Conservation (phyloP, 2,329 filamentous ascomycete genomes). For the Coniochaeta prunicola region DNA sequence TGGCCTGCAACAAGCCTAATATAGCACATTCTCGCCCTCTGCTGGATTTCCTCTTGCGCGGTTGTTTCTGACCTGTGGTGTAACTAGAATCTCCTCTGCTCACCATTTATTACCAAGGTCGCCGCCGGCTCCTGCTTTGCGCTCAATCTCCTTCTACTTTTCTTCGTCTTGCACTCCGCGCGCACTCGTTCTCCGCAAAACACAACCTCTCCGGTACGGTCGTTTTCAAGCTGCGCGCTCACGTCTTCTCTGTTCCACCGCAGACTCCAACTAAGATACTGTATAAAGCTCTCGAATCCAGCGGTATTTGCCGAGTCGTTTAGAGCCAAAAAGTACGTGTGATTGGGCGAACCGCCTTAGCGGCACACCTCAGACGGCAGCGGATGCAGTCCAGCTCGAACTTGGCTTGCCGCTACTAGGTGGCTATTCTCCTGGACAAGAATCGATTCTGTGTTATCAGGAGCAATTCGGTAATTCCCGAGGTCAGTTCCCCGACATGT, state of each 20-base stretch:
- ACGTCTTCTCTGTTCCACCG: not conserved
- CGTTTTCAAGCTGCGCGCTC: not conserved
- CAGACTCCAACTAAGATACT: no score
- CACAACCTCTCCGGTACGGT: not conserved
- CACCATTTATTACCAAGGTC: not conserved
- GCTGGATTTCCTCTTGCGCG: not conserved
- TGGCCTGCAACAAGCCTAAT: not conserved
- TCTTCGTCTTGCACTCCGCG: not conserved
- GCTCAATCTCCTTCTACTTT: not conserved
- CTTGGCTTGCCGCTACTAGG: not conserved
- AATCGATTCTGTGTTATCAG: not conserved
- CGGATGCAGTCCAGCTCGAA: not conserved
- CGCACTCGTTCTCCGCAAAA: not conserved
- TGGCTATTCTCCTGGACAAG: not conserved
- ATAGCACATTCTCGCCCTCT: not conserved
- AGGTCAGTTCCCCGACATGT: not conserved
- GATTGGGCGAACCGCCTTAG: not conserved
- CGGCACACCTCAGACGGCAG: not conserved
- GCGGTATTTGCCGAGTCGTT: not conserved
- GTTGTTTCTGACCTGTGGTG: not conserved
- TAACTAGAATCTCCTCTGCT: not conserved
- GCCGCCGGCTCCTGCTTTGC: not conserved
- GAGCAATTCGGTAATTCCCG: not conserved
- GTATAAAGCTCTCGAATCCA: no score
- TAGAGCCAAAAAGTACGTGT: not conserved